phyloP scores from a whole-genome alignment of 495 filamentous ascomycete genomes.

The Talaromyces adpressus region DNA sequence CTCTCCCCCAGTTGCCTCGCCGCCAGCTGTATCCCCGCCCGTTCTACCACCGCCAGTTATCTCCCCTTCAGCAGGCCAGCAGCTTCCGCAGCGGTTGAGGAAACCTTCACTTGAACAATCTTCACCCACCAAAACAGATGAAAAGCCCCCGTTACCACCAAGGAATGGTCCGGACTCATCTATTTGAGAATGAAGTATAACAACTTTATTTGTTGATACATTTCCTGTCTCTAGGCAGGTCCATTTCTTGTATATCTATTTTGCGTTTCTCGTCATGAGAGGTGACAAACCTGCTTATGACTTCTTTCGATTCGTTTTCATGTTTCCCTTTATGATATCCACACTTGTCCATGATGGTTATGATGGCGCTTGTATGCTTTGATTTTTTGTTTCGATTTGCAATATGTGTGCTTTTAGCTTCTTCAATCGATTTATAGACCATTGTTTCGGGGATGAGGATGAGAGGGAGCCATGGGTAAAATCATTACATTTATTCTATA shows the following conservation, averaged over 20 bases:
- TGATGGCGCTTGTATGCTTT: constrained; percentile 10
- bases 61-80: background rate
- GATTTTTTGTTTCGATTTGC: background rate
- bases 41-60: background rate
- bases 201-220: background rate
- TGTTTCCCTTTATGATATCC: constrained; percentile 5
- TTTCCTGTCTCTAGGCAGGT: background rate
- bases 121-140: background rate
- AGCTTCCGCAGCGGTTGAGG: background rate
- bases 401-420: constrained; percentile 1
- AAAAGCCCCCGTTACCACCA: background rate
- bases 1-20: background rate
- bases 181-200: background rate
- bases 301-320: background rate
- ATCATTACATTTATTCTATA: background rate
- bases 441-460: background rate
- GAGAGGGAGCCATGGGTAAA: background rate
- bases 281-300: background rate
- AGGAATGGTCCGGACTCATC: background rate
- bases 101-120: background rate
- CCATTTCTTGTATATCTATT: background rate
- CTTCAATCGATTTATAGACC: background rate
- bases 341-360: constrained; percentile 14
- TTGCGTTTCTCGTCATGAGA: background rate
- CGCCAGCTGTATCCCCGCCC: background rate